Evolutionary conservation across 768 basidiomycete genomes (phyloP), one percentile per base, ranked within the genome.

Genomic region (Tulasnella sp.): DNA sequence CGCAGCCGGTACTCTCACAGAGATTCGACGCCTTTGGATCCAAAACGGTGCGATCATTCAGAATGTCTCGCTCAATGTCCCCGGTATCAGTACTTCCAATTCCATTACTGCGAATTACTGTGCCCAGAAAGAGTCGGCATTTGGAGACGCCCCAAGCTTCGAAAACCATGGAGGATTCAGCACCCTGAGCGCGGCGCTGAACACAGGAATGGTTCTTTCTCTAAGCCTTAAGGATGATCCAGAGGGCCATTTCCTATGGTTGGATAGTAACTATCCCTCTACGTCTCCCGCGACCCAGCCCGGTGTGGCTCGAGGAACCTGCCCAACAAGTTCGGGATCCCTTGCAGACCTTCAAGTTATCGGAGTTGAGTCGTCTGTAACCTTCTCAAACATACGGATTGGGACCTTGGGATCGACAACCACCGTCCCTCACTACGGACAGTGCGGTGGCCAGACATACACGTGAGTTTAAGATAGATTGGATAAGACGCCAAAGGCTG

Each of bases 51-150:
- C 16, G 7, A 8, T 74, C 73, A 74, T 74, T 8, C 73, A 74
- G 46, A 74, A 74, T 48, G 40, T 8, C 38, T 27, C 40, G 39
- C 2, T 40, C 31, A 34, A 24, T 16, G 39, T 74, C 38, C 19
- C 73, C 24, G 73, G 73, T 12, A 16, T 19, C 2, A 42, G 14
- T 27, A 8, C 73, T 12, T 1, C 81, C 83, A 85, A 89, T 86
- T 88, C 88, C 75, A 86, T 90, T 86, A 89, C 87, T 81, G 86
- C 87, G 79, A 82, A 82, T 56, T 89, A 86, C 86, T 90, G 89
- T 85, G 85, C 84, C 52, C 84, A 83, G 72, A 86, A 87, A 82
- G 88, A 88, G 85, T 81, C 84, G 44, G 85, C 83, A 21, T 87
- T 88, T 83, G 87, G 86, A 31, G 87, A 89, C 84, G 85, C 84